These are phyloP conservation scores for Wallacemonas sp. DNA, from an alignment of 208 protist genomes.

Conservation along the genomic window DNA sequence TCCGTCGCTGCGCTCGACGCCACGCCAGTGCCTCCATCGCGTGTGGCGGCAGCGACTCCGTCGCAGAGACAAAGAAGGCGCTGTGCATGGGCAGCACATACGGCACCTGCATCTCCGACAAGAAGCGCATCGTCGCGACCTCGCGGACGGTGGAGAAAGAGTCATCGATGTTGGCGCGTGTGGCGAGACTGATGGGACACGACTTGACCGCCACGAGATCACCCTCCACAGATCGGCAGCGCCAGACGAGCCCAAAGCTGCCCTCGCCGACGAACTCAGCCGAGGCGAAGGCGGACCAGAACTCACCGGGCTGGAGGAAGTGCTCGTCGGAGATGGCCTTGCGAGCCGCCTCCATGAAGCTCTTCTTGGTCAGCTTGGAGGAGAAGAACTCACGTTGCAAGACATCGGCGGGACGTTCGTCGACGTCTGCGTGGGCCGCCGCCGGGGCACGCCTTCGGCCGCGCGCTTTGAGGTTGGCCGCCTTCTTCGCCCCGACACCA, in stretches of 20 bases:
- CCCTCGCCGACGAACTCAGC: constrained; percentile 80
- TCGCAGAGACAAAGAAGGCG: constrained; percentile 63
- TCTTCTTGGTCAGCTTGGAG: constrained; percentile 40
- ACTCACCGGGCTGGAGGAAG: constrained; percentile 50
- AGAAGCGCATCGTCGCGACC: constrained; percentile 80
- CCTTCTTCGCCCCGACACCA: neutral
- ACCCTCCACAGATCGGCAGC: constrained; percentile 65
- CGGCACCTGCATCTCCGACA: constrained; percentile 76
- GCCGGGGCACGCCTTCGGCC: neutral
- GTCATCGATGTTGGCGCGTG: constrained; percentile 68
- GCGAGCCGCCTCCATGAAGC: constrained; percentile 44
- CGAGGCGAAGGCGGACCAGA: constrained; percentile 70
- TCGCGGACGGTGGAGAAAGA: constrained; percentile 74
- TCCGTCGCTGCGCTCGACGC: constrained; percentile 22
- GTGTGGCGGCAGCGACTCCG: constrained; percentile 61
- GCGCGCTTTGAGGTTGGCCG: neutral
- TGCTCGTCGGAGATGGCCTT: constrained; percentile 60
- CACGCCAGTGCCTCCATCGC: constrained; percentile 42
- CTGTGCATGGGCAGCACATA: constrained; percentile 83
- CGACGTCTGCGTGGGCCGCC: neutral
- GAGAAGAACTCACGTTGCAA: constrained; percentile 51
- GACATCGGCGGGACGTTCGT: constrained; percentile 30
- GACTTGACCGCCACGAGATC: constrained; percentile 85
- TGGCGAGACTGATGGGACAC: constrained; percentile 63
- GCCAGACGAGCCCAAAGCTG: constrained; percentile 88